Percentiles rank a stretch among this genome's conserved stretches.
Evolutionary conservation across 1,284 basidiomycete species (phyloP).

Genomic region (Tilletia walkeri): DNA sequence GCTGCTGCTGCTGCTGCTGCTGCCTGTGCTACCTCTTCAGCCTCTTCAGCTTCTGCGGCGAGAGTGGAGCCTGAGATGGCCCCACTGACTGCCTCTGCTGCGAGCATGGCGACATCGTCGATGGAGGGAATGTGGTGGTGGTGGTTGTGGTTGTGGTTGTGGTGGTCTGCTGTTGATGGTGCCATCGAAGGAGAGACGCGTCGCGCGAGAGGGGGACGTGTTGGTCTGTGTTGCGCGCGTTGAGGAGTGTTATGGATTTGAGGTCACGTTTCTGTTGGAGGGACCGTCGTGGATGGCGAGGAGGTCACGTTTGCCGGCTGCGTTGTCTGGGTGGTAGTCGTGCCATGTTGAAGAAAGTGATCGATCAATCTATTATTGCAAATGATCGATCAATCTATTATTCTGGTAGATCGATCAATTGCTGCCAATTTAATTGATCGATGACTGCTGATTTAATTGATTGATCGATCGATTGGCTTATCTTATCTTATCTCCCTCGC

Average conservation of each 20-base stretch:
- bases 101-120: conserved; percentile 15
- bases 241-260: not conserved
- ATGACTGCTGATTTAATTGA: too few species aligned
- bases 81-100: conserved; percentile 10
- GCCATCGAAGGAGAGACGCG: not conserved
- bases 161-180: not conserved
- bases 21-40: not conserved
- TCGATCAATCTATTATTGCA: too few species aligned
- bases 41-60: not conserved
- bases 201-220: not conserved
- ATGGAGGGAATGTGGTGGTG: not conserved
- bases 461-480: too few species aligned
- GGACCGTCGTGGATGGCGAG: not conserved
- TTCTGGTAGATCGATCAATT: too few species aligned
- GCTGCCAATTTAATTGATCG: too few species aligned
- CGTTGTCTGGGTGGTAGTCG: not conserved
- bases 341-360: too few species aligned
- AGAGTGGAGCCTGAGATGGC: conserved; percentile 14
- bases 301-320: not conserved
- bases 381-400: too few species aligned
- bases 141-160: not conserved
- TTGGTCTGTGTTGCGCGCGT: not conserved
- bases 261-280: not conserved
- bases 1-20: not conserved
- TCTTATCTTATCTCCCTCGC: too few species aligned